Percentiles rank a stretch among this genome's conserved stretches.
phyloP scores from a whole-genome alignment of 176 grass and related monocot genomes.

The Eleusine coracana region DNA sequence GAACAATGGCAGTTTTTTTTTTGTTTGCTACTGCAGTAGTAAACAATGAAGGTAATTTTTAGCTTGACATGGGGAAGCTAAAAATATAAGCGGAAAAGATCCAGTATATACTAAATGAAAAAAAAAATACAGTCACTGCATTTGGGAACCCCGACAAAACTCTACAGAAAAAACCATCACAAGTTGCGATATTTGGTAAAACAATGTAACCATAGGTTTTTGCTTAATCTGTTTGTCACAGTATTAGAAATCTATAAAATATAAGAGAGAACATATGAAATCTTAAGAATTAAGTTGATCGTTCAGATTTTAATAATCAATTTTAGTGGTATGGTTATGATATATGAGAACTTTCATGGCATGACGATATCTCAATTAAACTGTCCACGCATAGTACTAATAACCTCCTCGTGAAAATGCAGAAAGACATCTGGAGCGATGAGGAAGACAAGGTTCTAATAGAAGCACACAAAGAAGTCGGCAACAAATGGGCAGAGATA shows the following conservation, averaged over 20 bases:
- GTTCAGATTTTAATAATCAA: neutral
- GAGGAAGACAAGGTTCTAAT: slow-evolving; percentile 93
- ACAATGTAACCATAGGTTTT: neutral
- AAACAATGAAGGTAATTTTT: too few relatives aligned
- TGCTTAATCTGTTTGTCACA: neutral
- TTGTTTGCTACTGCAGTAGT: too few relatives aligned
- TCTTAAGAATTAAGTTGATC: too few relatives aligned
- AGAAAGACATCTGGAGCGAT: slow-evolving; percentile 95
- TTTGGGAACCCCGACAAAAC: too few relatives aligned
- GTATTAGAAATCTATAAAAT: neutral
- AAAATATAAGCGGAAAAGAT: too few relatives aligned
- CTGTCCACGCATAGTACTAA: neutral
- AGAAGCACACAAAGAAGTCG: slow-evolving; percentile 75
- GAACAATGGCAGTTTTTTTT: neutral
- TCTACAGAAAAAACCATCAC: too few relatives aligned
- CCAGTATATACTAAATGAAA: too few relatives aligned
- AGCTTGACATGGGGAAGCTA: too few relatives aligned
- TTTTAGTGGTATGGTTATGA: neutral
- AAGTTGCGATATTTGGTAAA: too few relatives aligned
- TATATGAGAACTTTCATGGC: neutral
- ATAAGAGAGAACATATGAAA: neutral
- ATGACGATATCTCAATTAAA: neutral
- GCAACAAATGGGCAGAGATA: slow-evolving; percentile 99
- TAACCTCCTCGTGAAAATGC: slow-evolving; percentile 33
- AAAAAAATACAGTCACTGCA: too few relatives aligned